Conservation (phyloP, 768 basidiomycete genomes). For the Tylopilus plumbeoviolaceoides region DNA sequence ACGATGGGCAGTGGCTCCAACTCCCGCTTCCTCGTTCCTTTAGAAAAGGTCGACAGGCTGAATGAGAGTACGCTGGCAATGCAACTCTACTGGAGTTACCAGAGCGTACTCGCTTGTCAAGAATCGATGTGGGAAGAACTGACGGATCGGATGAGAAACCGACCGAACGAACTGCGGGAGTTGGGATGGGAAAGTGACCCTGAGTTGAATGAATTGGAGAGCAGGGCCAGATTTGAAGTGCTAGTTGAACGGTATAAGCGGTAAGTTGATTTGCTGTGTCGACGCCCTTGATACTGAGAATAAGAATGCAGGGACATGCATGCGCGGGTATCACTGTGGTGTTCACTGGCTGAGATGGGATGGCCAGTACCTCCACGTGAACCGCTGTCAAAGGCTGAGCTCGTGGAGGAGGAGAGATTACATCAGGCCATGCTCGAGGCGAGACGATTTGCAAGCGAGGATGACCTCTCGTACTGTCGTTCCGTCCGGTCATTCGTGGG, state of each 20-base stretch:
- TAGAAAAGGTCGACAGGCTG: constrained; percentile 42
- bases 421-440: constrained; percentile 60
- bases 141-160: constrained; percentile 56
- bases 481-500: constrained; percentile 60
- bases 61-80: constrained; percentile 63
- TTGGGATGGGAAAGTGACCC: constrained; percentile 73
- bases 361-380: constrained; percentile 59
- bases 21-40: constrained; percentile 34
- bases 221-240: constrained; percentile 54
- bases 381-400: constrained; percentile 63
- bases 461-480: constrained; percentile 55
- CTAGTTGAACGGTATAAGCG: constrained; percentile 53
- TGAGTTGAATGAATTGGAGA: constrained; percentile 54
- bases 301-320: constrained; percentile 56
- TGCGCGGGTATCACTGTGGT: constrained; percentile 59
- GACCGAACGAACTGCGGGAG: constrained; percentile 46
- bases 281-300: background rate
- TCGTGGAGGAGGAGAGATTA: constrained; percentile 62
- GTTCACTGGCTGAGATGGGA: constrained; percentile 53
- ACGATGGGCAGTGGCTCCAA: constrained; percentile 33
- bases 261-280: constrained; percentile 33
- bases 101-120: constrained; percentile 58
- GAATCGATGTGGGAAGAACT: constrained; percentile 79
- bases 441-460: constrained; percentile 44
- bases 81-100: constrained; percentile 65